Percentiles rank a stretch among this genome's conserved stretches.
phyloP scores from a whole-genome alignment of 306 rosid genomes.

The Crataegus laevigata region DNA sequence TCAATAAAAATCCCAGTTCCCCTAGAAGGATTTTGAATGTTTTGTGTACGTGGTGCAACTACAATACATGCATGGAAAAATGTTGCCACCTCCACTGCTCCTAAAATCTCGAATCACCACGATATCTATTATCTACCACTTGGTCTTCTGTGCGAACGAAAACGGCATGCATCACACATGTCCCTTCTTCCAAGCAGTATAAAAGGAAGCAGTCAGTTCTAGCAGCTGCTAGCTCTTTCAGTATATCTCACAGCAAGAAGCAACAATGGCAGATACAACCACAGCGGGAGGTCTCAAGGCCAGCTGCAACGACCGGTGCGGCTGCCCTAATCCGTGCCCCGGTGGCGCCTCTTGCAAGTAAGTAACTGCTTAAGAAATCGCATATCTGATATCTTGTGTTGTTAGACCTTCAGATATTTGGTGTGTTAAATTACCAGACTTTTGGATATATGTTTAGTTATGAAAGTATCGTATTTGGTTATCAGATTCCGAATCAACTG shows the following conservation, averaged over 20 bases:
- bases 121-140: background rate
- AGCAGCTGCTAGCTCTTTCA: background rate
- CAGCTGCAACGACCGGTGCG: slow-evolving; percentile 18
- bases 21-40: background rate
- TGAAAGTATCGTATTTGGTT: background rate
- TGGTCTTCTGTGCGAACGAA: background rate
- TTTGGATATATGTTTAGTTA: too few relatives aligned
- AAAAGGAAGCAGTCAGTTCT: background rate
- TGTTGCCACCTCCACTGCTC: background rate
- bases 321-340: slow-evolving; percentile 25
- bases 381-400: background rate
- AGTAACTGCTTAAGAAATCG: background rate
- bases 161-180: background rate
- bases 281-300: background rate
- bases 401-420: too few relatives aligned
- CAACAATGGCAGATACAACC: background rate
- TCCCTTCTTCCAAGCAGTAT: background rate
- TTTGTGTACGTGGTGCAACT: slow-evolving; percentile 1
- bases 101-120: background rate
- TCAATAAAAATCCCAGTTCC: background rate
- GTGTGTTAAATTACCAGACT: too few relatives aligned
- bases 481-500: background rate
- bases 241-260: background rate
- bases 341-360: slow-evolving; percentile 13
- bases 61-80: background rate